Evolutionary conservation across 139 green algal species (phyloP), one percentile per base, ranked within the genome.

Genomic region (Micractinium conductrix): DNA sequence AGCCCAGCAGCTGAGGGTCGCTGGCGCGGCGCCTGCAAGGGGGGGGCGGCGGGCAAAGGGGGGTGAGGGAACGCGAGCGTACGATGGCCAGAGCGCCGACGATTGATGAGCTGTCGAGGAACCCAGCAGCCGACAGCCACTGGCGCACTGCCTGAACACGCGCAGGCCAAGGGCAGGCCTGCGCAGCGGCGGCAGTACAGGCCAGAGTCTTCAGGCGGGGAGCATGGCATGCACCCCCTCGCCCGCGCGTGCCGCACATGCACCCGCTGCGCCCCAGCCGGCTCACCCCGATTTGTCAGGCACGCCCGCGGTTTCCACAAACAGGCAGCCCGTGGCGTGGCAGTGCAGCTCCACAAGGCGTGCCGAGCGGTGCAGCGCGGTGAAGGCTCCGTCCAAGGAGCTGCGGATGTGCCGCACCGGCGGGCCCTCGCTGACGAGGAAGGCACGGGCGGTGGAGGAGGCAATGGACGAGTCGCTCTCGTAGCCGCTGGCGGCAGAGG

Each of bases 251-350:
- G 30, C 58, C 40, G 5, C 9, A 40, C 63, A 42, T 5, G 63
- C 6, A 28, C 48, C 53, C 38, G 40, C 4, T 40, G 6, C 65
- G 37, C 35, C 14, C 63, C 33, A 45, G 17, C 67, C 38, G 0
- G 22, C 80, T 45, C 80, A 85, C 80, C 69, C 69, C 37, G 78
- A 45, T 53, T 72, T 63, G 80, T 79, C 80, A 2, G 79, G 62
- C 37, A 62, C 53, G 53, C 53, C 42, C 12, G 84, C 35, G 30
- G 58, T 42, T 69, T 87, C 84, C 40, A 87, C 62, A 73, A 87
- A 87, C 74, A 87, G 79, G 55, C 79, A 80, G 42, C 84, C 84
- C 4, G 68, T 83, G 73, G 60, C 40, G 43, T 84, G 84, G 75
- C 72, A 81, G 40, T 84, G 44, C 33, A 84, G 12, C 84, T 87